A percentile compares a stretch with the other conserved stretches of the same genome.
Conservation (phyloP, 169 alveolate genomes). For the Besnoitia besnoiti region DNA sequence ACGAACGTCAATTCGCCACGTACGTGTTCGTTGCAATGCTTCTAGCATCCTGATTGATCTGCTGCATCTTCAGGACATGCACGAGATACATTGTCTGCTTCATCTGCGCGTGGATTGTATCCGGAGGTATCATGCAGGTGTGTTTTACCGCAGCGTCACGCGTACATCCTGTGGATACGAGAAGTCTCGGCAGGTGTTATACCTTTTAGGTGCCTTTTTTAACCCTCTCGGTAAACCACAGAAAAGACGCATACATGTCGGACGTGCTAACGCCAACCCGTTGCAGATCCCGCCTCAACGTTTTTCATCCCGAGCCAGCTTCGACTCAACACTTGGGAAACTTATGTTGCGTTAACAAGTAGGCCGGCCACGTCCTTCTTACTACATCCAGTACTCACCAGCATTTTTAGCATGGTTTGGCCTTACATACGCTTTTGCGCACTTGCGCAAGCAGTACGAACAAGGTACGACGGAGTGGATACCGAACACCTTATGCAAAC, state of each 20-base stretch:
- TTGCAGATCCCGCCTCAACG: constrained; percentile 54
- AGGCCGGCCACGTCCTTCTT: neutral
- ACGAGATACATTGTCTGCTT: constrained; percentile 32
- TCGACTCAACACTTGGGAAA: constrained; percentile 45
- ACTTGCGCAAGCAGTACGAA: constrained; percentile 47
- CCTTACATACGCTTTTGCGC: constrained; percentile 15
- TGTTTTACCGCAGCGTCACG: neutral
- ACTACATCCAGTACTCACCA: neutral
- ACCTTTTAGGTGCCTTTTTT: constrained; percentile 52
- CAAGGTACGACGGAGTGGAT: constrained; percentile 3
- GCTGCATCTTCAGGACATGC: constrained; percentile 25
- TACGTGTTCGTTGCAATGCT: neutral
- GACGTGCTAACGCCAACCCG: neutral
- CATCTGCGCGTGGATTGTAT: constrained; percentile 54
- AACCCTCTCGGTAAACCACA: constrained; percentile 54
- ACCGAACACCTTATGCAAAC: neutral
- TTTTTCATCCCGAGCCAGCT: constrained; percentile 61
- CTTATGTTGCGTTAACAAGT: constrained; percentile 42
- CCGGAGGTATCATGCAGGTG: constrained; percentile 54
- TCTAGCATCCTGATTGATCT: neutral
- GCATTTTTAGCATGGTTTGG: constrained; percentile 25
- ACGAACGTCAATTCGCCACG: constrained; percentile 48
- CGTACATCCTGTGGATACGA: neutral
- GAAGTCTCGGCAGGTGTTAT: constrained; percentile 9
- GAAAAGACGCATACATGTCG: no score